A percentile compares a stretch with the other conserved stretches of the same genome.
Evolutionary conservation across 495 filamentous ascomycete species (phyloP).

Genomic region (Aspergillus nidulans): DNA sequence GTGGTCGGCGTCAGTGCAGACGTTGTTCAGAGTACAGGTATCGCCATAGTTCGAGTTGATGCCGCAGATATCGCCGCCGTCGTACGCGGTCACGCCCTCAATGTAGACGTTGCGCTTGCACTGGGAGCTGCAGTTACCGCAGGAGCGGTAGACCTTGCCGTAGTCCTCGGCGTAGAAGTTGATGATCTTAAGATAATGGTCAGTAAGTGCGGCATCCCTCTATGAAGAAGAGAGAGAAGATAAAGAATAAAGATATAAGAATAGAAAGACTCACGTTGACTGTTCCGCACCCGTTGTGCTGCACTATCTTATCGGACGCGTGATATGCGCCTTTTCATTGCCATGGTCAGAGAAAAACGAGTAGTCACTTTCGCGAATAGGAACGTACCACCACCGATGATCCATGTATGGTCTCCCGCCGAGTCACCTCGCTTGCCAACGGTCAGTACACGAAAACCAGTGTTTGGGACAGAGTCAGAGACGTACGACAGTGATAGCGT

Average conservation of each 20-base stretch:
- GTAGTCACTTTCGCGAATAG: too few relatives aligned
- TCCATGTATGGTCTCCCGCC: constrained; percentile 16
- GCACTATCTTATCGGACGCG: constrained; percentile 57
- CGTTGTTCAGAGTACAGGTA: constrained; percentile 24
- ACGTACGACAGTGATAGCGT: constrained; percentile 18
- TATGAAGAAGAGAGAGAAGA: neutral
- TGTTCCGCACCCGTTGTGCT: constrained; percentile 58
- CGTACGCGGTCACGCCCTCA: constrained; percentile 16
- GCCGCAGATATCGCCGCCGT: constrained; percentile 18
- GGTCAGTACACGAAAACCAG: neutral
- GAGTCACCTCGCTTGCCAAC: constrained; percentile 14
- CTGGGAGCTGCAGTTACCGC: constrained; percentile 23
- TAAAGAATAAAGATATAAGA: neutral
- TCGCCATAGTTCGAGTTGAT: constrained; percentile 32
- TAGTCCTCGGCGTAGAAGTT: constrained; percentile 42
- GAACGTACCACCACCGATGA: constrained; percentile 51
- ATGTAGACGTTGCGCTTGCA: constrained; percentile 22
- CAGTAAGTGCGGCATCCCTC: neutral
- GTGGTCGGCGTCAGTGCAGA: constrained; percentile 14
- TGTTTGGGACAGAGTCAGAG: neutral
- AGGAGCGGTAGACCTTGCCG: constrained; percentile 26
- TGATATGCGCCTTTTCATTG: constrained; percentile 39
- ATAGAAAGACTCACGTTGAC: constrained; percentile 42
- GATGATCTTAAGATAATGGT: constrained; percentile 11
- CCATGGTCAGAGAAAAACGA: too few relatives aligned